Evolutionary conservation across 1,284 basidiomycete species (phyloP), one percentile per base, ranked within the genome.

Genomic region (Leccinum fallax): DNA sequence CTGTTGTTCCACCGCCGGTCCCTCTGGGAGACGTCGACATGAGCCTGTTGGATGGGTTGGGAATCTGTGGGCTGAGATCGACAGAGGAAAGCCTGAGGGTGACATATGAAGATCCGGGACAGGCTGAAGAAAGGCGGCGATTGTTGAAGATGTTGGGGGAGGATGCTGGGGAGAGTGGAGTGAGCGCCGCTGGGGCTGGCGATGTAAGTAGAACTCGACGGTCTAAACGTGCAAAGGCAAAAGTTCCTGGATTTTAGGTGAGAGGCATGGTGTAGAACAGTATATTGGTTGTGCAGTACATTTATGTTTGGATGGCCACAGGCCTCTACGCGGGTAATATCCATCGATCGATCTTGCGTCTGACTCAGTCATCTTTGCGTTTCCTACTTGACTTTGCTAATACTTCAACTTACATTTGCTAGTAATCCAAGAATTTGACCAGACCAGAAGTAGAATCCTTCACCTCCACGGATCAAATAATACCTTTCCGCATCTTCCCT

Each of bases 401-500:
- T 36, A 48, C n/a, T 46, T 21, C 43, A 46, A 46, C 43, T 21
- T 46, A 46, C 19, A 48, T 48, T 24, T 48, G 21, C 11, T 48
- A 24, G 21, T 24, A 48, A 21, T 24, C 7, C 11, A 48, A 15
- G 21, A 48, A 13, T 2, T 46, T 46, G 43, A 21, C 43, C 43
- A 46, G 43, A 21, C 21, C 21, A 24, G 21, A 48, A 48, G 46
- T 48, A 48, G 4, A 24, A 15, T 24, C 38, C 38, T 40, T 40
- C 13, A 48, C 21, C 13, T 48, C 46, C 46, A 48, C 11, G 46
- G 46, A 48, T 48, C 46, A 48, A 48, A 48, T 19, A 92, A 76
- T 8, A 89, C 82, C 74, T 93, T 92, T 1, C 90, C 90, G 48
- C 87, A 83, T 69, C 82, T 77, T 16, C 86, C 86, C 71, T 87